Evolutionary conservation across 2,329 filamentous ascomycete species (phyloP).

Genomic region (Aspergillus hiratsukae): DNA sequence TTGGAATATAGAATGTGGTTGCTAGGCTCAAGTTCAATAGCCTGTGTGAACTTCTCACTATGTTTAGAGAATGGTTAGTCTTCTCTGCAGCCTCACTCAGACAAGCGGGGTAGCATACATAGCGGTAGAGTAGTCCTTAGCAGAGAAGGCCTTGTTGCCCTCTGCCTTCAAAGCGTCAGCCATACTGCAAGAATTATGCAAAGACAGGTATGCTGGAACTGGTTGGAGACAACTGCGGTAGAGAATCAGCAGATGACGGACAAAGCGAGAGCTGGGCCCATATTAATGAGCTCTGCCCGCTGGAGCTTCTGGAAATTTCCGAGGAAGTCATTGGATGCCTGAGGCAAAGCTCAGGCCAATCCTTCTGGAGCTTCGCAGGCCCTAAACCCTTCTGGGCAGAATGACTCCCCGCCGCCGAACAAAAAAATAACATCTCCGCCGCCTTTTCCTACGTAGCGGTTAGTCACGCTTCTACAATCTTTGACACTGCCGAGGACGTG

Average conservation of each 20-base stretch:
- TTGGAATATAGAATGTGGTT: conserved; percentile 99
- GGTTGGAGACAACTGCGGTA: conserved; percentile 4
- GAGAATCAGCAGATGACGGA: conserved; percentile 1
- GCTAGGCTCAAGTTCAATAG: conserved; percentile 77
- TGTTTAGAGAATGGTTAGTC: not conserved
- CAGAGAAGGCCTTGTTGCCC: conserved; percentile 97
- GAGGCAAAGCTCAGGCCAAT: conserved; percentile 17
- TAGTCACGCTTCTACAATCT: conserved; percentile 8
- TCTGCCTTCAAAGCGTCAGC: conserved; percentile 87
- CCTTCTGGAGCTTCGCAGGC: conserved; percentile 6
- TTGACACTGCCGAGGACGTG: not conserved
- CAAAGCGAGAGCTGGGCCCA: conserved; percentile 12
- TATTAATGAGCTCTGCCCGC: conserved; percentile 20
- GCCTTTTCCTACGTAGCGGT: conserved; percentile 8
- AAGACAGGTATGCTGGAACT: not conserved
- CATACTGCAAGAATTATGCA: conserved; percentile 43
- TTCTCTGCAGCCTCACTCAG: conserved; percentile 13
- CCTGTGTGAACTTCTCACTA: conserved; percentile 91
- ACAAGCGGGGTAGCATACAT: conserved; percentile 58
- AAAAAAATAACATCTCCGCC: conserved; percentile 17
- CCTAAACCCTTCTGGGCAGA: conserved; percentile 17
- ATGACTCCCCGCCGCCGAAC: conserved; percentile 23
- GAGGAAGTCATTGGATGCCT: conserved; percentile 17
- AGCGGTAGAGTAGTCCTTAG: conserved; percentile 93
- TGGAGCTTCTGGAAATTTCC: conserved; percentile 46